These are phyloP conservation scores for Eucalyptus tenuipes DNA, from an alignment of 345 rosid species.

Conservation along the genomic window DNA sequence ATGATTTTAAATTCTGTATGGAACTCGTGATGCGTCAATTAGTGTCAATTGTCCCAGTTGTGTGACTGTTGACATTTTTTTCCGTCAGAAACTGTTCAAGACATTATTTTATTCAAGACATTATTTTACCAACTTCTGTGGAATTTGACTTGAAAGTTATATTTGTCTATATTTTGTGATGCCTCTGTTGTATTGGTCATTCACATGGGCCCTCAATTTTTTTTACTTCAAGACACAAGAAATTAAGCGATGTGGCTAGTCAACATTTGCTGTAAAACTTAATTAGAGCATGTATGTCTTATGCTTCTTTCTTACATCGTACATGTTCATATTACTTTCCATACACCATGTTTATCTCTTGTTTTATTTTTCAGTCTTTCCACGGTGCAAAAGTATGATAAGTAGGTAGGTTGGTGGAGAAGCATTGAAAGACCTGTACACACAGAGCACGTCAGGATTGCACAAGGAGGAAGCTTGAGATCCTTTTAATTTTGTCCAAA, in stretches of 20 bases:
- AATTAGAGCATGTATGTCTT: background rate
- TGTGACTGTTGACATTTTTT: background rate
- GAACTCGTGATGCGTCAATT: background rate
- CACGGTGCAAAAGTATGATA: constrained; percentile 41
- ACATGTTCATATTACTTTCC: background rate
- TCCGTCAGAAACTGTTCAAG: background rate
- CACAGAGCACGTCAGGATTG: background rate
- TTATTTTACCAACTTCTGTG: background rate
- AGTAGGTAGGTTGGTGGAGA: background rate
- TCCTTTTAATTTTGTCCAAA: constrained; percentile 9
- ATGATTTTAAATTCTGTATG: background rate
- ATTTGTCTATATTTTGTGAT: background rate
- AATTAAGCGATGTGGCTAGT: background rate
- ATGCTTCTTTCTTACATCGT: background rate
- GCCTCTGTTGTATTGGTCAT: background rate
- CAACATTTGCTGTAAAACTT: background rate
- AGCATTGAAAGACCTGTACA: background rate
- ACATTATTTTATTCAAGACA: background rate
- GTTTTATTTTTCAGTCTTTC: constrained; percentile 22
- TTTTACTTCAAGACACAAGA: background rate
- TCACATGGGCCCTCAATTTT: background rate
- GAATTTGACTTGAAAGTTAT: background rate
- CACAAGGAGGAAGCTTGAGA: constrained; percentile 5
- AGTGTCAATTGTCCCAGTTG: background rate
- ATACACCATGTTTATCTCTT: background rate